These are phyloP conservation scores for Mycena maculata DNA, from an alignment of 768 basidiomycete species.

Conservation along the genomic window DNA sequence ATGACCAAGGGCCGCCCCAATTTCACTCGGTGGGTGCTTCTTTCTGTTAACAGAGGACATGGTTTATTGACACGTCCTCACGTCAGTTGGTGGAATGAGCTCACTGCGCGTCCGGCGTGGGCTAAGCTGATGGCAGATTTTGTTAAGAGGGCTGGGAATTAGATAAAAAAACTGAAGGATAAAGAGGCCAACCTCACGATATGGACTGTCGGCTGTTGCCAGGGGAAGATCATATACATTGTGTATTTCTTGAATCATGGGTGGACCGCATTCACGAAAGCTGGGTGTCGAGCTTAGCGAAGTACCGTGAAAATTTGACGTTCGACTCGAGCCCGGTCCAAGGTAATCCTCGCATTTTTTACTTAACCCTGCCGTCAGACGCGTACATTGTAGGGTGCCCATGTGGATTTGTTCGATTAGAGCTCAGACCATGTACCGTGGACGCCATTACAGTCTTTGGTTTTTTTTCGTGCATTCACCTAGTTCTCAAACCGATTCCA, in stretches of 20 bases:
- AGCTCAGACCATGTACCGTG: not conserved
- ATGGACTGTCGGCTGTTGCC: constrained; percentile 4
- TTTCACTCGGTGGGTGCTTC: constrained; percentile 51
- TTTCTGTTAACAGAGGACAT: constrained; percentile 1
- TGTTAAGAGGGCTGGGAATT: constrained; percentile 12
- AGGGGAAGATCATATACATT: not conserved
- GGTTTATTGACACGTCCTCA: constrained; percentile 2
- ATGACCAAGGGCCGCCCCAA: constrained; percentile 50
- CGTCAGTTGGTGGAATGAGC: constrained; percentile 63
- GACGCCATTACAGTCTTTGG: not conserved
- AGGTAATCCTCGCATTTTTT: not conserved
- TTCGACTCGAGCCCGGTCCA: not conserved
- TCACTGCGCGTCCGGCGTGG: constrained; percentile 63
- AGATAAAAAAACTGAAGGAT: constrained; percentile 9
- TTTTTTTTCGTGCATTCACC: not conserved
- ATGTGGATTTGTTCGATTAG: not conserved
- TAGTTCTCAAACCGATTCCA: not conserved
- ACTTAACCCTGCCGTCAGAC: not conserved
- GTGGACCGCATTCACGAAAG: constrained; percentile 1
- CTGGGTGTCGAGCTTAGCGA: not conserved
- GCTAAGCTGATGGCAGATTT: constrained; percentile 45
- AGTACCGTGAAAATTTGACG: not conserved
- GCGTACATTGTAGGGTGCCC: not conserved
- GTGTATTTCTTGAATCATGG: constrained; percentile 5
- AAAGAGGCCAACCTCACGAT: constrained; percentile 18